Percentiles rank a stretch among this genome's conserved stretches.
Evolutionary conservation across 176 grass and related monocot genomes (phyloP).

Genomic region (Carex pumila): DNA sequence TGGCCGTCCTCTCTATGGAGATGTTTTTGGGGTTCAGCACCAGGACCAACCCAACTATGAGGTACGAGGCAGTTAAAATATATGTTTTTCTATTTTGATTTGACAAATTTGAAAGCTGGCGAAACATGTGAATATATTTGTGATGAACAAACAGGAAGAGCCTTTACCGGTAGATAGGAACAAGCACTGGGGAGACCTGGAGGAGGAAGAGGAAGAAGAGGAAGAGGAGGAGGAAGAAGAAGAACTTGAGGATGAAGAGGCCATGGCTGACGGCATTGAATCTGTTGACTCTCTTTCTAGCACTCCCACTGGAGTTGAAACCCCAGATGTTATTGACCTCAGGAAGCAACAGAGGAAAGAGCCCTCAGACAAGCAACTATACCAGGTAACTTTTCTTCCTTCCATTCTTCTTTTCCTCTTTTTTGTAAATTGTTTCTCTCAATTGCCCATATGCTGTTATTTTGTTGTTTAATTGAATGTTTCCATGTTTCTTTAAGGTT

Average conservation of each 20-base stretch:
- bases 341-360: conserved; percentile 94
- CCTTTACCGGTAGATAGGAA: conserved; percentile 61
- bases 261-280: conserved; percentile 75
- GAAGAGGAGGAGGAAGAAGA: conserved; percentile 51
- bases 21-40: conserved; percentile 76
- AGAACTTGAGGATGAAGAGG: conserved; percentile 59
- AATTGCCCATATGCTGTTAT: not conserved
- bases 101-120: not conserved
- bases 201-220: conserved; percentile 75
- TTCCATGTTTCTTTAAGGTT: conserved; percentile 28
- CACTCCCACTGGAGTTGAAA: conserved; percentile 96
- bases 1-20: conserved; percentile 66
- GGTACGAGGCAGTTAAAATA: conserved; percentile 30
- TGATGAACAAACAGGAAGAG: conserved; percentile 48
- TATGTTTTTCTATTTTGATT: not conserved
- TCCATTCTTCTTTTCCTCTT: not conserved
- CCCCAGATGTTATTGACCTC: conserved; percentile 92
- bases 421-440: not conserved
- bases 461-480: not conserved
- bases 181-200: conserved; percentile 97
- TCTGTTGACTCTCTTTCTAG: conserved; percentile 91
- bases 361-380: conserved; percentile 54
- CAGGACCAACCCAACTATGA: conserved; percentile 88
- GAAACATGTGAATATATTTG: conserved; percentile 8
- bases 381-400: conserved; percentile 51